Evolutionary conservation across 148 eudicot genomes (phyloP).

Genomic region (Arbutus unedo): DNA sequence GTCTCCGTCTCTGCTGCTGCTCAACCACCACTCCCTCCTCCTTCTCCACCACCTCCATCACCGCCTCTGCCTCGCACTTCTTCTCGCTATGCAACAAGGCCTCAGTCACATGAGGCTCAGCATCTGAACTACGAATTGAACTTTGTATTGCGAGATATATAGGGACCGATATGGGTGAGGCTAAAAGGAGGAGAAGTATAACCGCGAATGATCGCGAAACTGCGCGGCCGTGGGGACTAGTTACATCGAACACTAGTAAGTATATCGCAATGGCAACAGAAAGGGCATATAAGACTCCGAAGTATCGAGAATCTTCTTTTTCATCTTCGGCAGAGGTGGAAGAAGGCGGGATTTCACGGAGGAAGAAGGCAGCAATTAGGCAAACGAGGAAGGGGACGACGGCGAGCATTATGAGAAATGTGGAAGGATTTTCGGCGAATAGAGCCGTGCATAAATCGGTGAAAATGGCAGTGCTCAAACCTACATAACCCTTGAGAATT

Average conservation of each 20-base stretch:
- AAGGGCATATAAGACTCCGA: conserved; percentile 46
- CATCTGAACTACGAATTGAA: conserved; percentile 19
- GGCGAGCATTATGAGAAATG: conserved; percentile 53
- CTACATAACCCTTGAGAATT: conserved; percentile 68
- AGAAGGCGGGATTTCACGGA: conserved; percentile 46
- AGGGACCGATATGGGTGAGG: conserved; percentile 54
- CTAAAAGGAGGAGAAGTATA: conserved; percentile 47
- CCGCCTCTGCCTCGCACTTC: conserved; percentile 1
- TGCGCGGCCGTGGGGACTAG: conserved; percentile 38
- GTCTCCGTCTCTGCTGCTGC: conserved; percentile 21
- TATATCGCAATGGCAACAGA: conserved; percentile 64
- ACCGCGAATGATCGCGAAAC: conserved; percentile 35
- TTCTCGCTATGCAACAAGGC: conserved; percentile 37
- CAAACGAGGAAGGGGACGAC: conserved; percentile 56
- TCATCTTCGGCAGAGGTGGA: conserved; percentile 29
- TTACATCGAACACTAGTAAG: conserved; percentile 45
- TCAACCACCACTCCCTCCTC: conserved; percentile 22
- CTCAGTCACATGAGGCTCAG: conserved; percentile 33
- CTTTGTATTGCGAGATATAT: conserved; percentile 32
- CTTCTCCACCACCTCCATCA: not conserved
- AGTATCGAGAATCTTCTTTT: conserved; percentile 41
- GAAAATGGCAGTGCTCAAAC: conserved; percentile 67
- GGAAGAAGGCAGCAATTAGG: conserved; percentile 44
- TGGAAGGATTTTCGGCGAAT: conserved; percentile 41
- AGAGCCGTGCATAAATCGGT: conserved; percentile 60